Conservation (phyloP, 768 basidiomycete species). For the Tricholoma matsutake region DNA sequence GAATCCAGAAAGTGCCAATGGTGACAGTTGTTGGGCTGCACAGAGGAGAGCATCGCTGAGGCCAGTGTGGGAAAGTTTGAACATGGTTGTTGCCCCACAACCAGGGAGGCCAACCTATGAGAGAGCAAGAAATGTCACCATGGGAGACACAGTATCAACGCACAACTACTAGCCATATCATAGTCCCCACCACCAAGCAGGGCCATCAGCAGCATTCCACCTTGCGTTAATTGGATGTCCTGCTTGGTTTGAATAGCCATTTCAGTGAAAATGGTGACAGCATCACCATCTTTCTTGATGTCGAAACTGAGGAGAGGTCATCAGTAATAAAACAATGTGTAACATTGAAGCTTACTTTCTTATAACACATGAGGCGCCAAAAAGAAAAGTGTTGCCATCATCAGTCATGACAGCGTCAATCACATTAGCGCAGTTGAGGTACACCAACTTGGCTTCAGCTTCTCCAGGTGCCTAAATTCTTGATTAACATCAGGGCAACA, state of each 20-base stretch:
- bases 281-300: neutral
- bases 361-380: slow-evolving; percentile 40
- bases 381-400: slow-evolving; percentile 46
- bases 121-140: neutral
- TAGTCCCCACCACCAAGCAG: slow-evolving; percentile 69
- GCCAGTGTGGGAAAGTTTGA: slow-evolving; percentile 55
- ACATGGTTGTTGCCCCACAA: slow-evolving; percentile 51
- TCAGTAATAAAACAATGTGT: slow-evolving; percentile 27
- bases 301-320: neutral
- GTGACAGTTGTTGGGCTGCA: neutral
- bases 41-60: slow-evolving; percentile 48
- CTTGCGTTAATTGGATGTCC: slow-evolving; percentile 9
- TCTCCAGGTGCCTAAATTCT: slow-evolving; percentile 48
- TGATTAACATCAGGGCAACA: slow-evolving; percentile 14
- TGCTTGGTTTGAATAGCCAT: neutral
- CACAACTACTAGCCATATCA: slow-evolving; percentile 42
- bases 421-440: slow-evolving; percentile 33
- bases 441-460: slow-evolving; percentile 48
- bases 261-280: slow-evolving; percentile 1
- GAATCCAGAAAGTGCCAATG: neutral
- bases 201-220: slow-evolving; percentile 57
- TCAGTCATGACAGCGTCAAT: slow-evolving; percentile 49
- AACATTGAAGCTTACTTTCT: neutral
- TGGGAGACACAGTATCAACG: too few species aligned
- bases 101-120: slow-evolving; percentile 30